A percentile compares a stretch with the other conserved stretches of the same genome.
phyloP scores from a whole-genome alignment of 2,329 filamentous ascomycete genomes.

The Pseudogymnoascus sp. region DNA sequence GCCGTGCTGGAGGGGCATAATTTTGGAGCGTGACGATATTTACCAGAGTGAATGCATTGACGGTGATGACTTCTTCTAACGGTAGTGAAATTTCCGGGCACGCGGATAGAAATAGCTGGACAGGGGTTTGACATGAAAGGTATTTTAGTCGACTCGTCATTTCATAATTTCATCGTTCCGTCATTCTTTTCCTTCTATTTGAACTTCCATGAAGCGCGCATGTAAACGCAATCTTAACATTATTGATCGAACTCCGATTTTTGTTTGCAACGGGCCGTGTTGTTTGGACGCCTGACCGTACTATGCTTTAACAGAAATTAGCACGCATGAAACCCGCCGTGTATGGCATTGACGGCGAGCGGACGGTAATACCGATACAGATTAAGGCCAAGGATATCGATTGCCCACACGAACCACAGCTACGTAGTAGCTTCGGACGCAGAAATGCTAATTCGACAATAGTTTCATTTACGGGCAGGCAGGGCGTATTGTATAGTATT shows the following conservation, averaged over 20 bases:
- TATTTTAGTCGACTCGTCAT: constrained; percentile 1
- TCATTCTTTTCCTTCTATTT: background rate
- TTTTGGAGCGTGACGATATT: background rate
- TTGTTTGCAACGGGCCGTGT: background rate
- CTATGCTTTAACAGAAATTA: constrained; percentile 7
- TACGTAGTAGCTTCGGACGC: background rate
- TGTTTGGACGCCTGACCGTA: constrained; percentile 6
- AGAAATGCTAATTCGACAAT: background rate
- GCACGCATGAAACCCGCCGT: constrained; percentile 1
- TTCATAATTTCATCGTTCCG: background rate
- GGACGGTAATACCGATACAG: constrained; percentile 5
- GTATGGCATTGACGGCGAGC: constrained; percentile 4
- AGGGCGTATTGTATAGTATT: background rate
- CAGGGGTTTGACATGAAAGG: background rate
- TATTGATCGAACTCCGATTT: constrained; percentile 1
- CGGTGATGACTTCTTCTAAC: background rate
- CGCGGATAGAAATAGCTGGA: background rate
- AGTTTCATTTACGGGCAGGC: background rate
- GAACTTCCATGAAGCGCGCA: constrained; percentile 5
- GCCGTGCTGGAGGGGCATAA: background rate
- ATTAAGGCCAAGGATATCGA: constrained; percentile 8
- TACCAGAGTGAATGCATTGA: background rate
- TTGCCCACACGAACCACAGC: background rate
- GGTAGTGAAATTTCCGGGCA: constrained; percentile 1
- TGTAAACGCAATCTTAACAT: constrained; percentile 1